Conservation (phyloP, 169 alveolate species). For the Plasmodium adleri region DNA sequence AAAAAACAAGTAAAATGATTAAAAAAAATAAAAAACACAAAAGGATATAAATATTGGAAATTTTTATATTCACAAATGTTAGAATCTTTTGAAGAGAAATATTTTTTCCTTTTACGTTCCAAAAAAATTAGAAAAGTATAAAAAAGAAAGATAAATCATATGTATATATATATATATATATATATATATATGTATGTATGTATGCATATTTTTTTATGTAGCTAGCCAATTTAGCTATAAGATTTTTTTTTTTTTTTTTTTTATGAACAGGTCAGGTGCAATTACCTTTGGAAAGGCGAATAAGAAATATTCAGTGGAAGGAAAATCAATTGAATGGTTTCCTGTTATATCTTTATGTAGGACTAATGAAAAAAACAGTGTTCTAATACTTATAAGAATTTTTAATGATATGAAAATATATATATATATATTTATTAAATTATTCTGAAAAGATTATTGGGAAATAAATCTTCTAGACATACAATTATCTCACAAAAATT, state of each 20-base stretch:
- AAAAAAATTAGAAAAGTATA: slow-evolving; percentile 41
- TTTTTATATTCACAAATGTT: background rate
- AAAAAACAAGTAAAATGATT: slow-evolving; percentile 75
- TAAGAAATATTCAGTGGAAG: slow-evolving; percentile 87
- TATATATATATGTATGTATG: background rate
- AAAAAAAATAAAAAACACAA: background rate
- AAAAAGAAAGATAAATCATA: no score
- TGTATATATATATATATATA: background rate
- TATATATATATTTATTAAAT: background rate
- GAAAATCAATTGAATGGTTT: slow-evolving; percentile 91
- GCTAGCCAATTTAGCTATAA: no score
- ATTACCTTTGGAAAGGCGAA: slow-evolving; percentile 91
- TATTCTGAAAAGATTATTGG: slow-evolving; percentile 87
- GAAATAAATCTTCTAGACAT: slow-evolving; percentile 89
- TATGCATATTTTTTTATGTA: background rate
- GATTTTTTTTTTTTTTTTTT: background rate
- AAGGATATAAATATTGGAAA: background rate
- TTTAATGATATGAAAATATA: background rate
- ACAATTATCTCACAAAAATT: slow-evolving; percentile 82
- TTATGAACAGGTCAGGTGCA: slow-evolving; percentile 62
- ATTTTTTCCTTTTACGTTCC: slow-evolving; percentile 88
- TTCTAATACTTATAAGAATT: no score
- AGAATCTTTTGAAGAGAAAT: slow-evolving; percentile 87
- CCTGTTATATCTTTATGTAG: slow-evolving; percentile 89
- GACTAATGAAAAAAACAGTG: background rate